A percentile compares a stretch with the other conserved stretches of the same genome.
phyloP scores from a whole-genome alignment of 169 alveolate genomes.

The Cardiosporidium cionae region DNA sequence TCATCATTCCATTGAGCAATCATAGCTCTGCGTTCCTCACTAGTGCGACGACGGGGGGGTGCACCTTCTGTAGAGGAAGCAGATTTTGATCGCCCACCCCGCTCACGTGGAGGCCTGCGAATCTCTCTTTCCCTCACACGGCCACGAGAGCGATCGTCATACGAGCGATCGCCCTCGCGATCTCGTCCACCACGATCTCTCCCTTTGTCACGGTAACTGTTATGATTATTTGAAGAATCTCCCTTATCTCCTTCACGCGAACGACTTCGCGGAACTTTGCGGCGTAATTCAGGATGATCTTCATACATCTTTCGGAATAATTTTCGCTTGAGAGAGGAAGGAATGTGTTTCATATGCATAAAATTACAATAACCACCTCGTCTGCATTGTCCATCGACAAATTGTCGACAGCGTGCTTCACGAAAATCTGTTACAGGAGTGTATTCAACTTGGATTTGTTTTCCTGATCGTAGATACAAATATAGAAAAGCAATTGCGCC shows the following conservation, averaged over 20 bases:
- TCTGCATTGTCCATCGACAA: constrained; percentile 95
- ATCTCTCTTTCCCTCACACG: not conserved
- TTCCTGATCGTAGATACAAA: too few species aligned
- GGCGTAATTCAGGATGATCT: constrained; percentile 95
- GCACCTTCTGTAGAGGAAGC: constrained; percentile 9
- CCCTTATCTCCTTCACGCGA: constrained; percentile 42
- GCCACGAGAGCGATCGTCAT: not conserved
- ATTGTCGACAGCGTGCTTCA: constrained; percentile 94
- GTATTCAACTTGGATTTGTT: constrained; percentile 84
- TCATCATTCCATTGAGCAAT: constrained; percentile 40
- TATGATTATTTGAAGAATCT: constrained; percentile 23
- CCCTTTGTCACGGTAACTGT: too few species aligned
- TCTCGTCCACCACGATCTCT: not conserved
- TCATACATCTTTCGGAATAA: constrained; percentile 90
- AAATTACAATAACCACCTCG: constrained; percentile 91
- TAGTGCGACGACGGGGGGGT: constrained; percentile 25
- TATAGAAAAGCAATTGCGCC: too few species aligned
- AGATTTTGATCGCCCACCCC: not conserved
- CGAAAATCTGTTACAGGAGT: constrained; percentile 99
- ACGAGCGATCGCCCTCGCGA: not conserved
- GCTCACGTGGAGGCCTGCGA: not conserved
- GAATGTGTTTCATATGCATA: constrained; percentile 96
- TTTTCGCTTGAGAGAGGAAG: constrained; percentile 81
- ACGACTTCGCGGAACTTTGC: too few species aligned
- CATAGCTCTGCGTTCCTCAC: constrained; percentile 46